phyloP scores from a whole-genome alignment of 169 alveolate species.

The Cryptosporidium felis region DNA sequence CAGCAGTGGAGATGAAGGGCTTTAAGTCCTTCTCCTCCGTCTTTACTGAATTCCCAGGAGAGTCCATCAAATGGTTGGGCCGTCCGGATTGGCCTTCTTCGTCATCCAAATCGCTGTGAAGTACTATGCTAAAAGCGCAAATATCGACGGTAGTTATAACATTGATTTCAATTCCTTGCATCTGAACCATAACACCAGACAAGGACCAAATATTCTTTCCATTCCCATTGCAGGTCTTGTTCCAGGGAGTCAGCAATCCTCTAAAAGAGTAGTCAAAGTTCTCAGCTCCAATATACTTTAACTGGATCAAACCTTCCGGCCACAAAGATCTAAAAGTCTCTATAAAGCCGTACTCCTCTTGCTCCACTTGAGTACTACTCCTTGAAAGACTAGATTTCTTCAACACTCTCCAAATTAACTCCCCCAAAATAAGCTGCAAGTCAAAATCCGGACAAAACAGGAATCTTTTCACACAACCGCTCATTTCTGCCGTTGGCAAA shows the following conservation, averaged over 20 bases:
- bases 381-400: slow-evolving; percentile 1
- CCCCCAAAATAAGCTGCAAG: slow-evolving; percentile 54
- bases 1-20: slow-evolving; percentile 47
- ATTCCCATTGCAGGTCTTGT: slow-evolving; percentile 59
- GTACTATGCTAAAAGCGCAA: slow-evolving; percentile 53
- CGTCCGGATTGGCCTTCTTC: not conserved
- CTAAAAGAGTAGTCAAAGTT: slow-evolving; percentile 66
- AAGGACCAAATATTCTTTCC: slow-evolving; percentile 69
- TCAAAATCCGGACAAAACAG: slow-evolving; percentile 63
- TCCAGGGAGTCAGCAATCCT: slow-evolving; percentile 66
- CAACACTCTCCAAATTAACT: slow-evolving; percentile 38
- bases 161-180: slow-evolving; percentile 8
- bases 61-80: too few relatives aligned
- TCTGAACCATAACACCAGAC: slow-evolving; percentile 30
- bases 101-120: slow-evolving; percentile 52
- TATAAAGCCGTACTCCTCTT: not conserved
- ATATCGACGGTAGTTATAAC: slow-evolving; percentile 28
- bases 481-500: not conserved
- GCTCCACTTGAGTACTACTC: not conserved
- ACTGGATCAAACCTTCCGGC: slow-evolving; percentile 67
- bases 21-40: slow-evolving; percentile 16
- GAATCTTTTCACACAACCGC: slow-evolving; percentile 17
- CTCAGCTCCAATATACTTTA: slow-evolving; percentile 27
- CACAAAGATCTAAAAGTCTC: slow-evolving; percentile 43
- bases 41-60: not conserved